Base-by-base conservation (phyloP, 768 basidiomycete genomes). In the Leccinum boreale region DNA sequence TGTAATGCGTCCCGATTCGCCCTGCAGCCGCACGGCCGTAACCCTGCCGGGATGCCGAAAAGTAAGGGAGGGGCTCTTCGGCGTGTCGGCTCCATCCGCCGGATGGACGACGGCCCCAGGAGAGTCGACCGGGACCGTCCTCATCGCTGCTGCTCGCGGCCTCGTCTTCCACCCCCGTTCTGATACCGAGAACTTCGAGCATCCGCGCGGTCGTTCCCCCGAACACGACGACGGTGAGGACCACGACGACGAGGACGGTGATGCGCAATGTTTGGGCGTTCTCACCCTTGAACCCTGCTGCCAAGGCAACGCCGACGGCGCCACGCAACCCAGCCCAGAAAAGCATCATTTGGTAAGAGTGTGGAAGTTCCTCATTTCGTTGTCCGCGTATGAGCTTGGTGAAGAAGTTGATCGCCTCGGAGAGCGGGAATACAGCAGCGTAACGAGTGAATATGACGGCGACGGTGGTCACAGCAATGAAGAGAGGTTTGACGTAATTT, bases 291-390 rank as follows among this genome's bases (percentile, higher is more conserved):
- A 99, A 96, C 3, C 95, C 95, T 2, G 94, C 91, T 1, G 97
- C 97, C 29, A 99, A 84, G 4, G 97, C 97, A 21, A 99, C 97
- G 39, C 97, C 97, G 45, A 99, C 97, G 0, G 97, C 97, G 35
- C 97, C 97, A 28, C 97, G 81, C 54, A 99, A 76, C 5, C 96
- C 96, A 1, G 96, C 96, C 97, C 96, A 99, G 75, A 98, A 98
- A 15, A 98, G 77, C 94, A 98, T 97, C 92, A 98, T 96, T 66
- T 98, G 95, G 68, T 99, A 98, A 11, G 94, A 94, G 72, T 98
- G 95, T 1, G 97, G 95, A 5, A 99, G 77, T 64, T 98, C 95
- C 62, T 97, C 95, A 23, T 81, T 76, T 44, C 94, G 83, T 67
- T 94, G 91, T 1, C 94, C 94, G 1, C 92, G 85, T 3, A 84